phyloP scores from a whole-genome alignment of 805 yeast species.

The Priceomyces haplophilus region DNA sequence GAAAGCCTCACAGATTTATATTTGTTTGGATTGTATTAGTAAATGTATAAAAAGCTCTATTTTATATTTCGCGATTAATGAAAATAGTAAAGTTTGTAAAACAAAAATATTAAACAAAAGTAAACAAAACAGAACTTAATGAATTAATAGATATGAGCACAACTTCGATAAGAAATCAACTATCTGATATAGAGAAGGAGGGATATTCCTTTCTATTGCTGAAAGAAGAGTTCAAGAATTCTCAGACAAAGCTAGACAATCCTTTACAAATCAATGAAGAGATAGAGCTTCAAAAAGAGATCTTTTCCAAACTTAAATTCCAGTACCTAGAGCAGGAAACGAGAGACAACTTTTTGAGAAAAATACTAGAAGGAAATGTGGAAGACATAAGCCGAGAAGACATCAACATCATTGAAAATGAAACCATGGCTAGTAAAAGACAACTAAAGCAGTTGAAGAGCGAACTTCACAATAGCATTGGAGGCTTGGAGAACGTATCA shows the following conservation, averaged over 20 bases:
- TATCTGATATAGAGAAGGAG: background rate
- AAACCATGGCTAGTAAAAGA: conserved; percentile 19
- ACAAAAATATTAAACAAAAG: background rate
- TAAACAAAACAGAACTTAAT: background rate
- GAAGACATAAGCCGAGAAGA: conserved; percentile 18
- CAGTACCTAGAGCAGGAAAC: conserved; percentile 71
- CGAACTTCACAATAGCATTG: conserved; percentile 25
- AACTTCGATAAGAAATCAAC: background rate
- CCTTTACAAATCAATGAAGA: conserved; percentile 35
- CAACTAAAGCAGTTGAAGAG: conserved; percentile 24
- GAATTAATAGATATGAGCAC: background rate
- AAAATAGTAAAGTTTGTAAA: too few species aligned
- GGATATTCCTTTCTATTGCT: conserved; percentile 7
- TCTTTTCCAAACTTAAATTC: conserved; percentile 56
- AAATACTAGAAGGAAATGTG: conserved; percentile 31
- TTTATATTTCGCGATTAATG: too few species aligned
- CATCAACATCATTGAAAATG: conserved; percentile 18
- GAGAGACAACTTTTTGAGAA: conserved; percentile 60
- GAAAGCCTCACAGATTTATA: too few species aligned
- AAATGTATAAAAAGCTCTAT: too few species aligned
- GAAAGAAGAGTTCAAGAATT: conserved; percentile 15
- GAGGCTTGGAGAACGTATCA: conserved; percentile 26
- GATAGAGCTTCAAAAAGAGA: conserved; percentile 35
- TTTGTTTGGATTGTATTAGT: too few species aligned
- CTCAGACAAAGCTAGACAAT: conserved; percentile 14